Evolutionary conservation across 176 grass and related monocot species (phyloP), one percentile per base, ranked within the genome.

Genomic region (Secale cereale): DNA sequence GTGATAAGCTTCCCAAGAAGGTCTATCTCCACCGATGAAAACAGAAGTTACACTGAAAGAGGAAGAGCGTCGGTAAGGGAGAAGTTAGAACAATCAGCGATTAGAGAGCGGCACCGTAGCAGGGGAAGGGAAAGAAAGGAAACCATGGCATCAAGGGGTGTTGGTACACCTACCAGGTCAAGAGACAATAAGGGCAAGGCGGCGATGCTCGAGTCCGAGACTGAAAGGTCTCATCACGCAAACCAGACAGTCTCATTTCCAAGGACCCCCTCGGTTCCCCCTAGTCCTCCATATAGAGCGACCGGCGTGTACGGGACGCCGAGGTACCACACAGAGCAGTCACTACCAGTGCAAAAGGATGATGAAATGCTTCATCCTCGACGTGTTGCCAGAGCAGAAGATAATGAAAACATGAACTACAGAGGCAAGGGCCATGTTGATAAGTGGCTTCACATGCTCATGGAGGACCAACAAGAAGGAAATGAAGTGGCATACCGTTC

Each of bases 391-490:
- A 82, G 43, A 82, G 64, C 81, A 22, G 97, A 91, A 72, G 89
- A 89, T 26, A 86, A 85, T 32, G 87, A 69, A 41, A 78, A 88
- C 70, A 72, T 78, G 62, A 92, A 90, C 46, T 70, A 92, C 78
- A 57, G 80, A 68, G 91, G 91, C n/a, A 94, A 91, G 83, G 86
- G 74, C 54, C 92, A 92, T 50, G 86, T 91, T 29, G 90, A 94
- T 17, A 94, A 82, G 78, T 96, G 97, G 93, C 93, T 95, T 78
- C 83, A 95, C 40, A 83, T 93, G 77, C 84, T 92, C 41, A 83
- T 89, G 79, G 83, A 91, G 11, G 76, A 94, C 39, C 87, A 81
- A 3, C 77, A 87, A 85, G 85, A 90, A 86, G 78, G 52, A 35
- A 52, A 73, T 39, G 31, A 30, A 31, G 86, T 0, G 52, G 19